Evolutionary conservation across 2,329 filamentous ascomycete genomes (phyloP).

Genomic region (Stemphylium vesicarium): DNA sequence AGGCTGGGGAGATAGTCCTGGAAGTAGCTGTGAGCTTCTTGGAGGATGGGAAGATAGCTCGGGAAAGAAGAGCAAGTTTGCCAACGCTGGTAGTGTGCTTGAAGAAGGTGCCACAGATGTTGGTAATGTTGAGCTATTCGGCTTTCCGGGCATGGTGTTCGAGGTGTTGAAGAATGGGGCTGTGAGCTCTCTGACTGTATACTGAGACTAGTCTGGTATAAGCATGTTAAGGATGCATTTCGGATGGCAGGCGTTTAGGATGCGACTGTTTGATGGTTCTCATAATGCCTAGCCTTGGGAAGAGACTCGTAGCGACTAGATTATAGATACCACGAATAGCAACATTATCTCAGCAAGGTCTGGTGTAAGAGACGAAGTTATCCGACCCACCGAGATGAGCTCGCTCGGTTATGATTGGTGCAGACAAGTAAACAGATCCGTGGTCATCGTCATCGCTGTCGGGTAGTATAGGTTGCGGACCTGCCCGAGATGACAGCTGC

Average conservation of each 20-base stretch:
- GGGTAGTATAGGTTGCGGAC: neutral
- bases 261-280: no score
- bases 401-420: no score
- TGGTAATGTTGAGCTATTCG: constrained; percentile 83
- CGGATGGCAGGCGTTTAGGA: no score
- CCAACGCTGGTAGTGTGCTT: constrained; percentile 45
- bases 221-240: no score
- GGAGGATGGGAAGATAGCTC: constrained; percentile 72
- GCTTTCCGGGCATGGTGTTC: constrained; percentile 92
- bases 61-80: constrained; percentile 44
- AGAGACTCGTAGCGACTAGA: no score
- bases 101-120: constrained; percentile 58
- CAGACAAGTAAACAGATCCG: neutral
- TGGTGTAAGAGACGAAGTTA: no score
- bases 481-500: neutral
- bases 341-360: no score
- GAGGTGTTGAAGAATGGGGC: constrained; percentile 93
- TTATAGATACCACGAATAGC: no score
- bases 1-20: constrained; percentile 89
- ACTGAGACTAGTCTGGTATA: constrained; percentile 58
- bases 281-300: no score
- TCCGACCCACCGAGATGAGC: no score
- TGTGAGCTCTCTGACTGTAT: constrained; percentile 88
- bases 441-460: neutral
- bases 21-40: constrained; percentile 77